A percentile compares a stretch with the other conserved stretches of the same genome.
phyloP scores from a whole-genome alignment of 2,329 filamentous ascomycete genomes.

The Ascochyta pisi region DNA sequence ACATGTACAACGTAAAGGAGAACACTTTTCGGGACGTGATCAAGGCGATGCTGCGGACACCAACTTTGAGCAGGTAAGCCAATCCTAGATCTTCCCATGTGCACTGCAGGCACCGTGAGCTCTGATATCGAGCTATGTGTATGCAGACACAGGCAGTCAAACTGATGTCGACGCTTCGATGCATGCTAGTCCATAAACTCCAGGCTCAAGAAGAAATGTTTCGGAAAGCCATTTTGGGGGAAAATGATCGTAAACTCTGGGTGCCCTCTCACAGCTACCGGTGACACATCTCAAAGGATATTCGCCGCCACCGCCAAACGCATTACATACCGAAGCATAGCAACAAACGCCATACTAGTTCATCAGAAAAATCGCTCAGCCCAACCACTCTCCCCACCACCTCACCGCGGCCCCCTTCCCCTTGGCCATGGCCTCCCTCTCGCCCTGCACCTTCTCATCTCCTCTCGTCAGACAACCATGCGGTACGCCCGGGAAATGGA shows the following conservation, averaged over 20 bases:
- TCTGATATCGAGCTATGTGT: background rate
- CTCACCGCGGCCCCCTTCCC: slow-evolving; percentile 24
- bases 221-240: background rate
- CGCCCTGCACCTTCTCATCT: slow-evolving; percentile 20
- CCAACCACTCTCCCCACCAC: slow-evolving; percentile 22
- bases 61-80: too few species aligned
- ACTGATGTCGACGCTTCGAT: background rate
- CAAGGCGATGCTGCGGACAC: too few species aligned
- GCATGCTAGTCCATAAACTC: background rate
- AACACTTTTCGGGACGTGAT: too few species aligned
- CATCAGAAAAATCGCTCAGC: background rate
- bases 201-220: background rate
- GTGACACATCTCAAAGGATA: background rate
- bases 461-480: slow-evolving; percentile 34
- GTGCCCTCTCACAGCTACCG: background rate
- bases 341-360: background rate
- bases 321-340: background rate
- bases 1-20: too few species aligned
- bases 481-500: slow-evolving; percentile 32
- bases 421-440: slow-evolving; percentile 28
- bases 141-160: background rate
- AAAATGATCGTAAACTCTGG: background rate
- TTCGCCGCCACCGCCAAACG: background rate
- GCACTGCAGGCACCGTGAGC: background rate
- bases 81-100: too few species aligned